Base-by-base conservation (phyloP, 768 basidiomycete genomes). In the Boletus pseudopeckii region DNA sequence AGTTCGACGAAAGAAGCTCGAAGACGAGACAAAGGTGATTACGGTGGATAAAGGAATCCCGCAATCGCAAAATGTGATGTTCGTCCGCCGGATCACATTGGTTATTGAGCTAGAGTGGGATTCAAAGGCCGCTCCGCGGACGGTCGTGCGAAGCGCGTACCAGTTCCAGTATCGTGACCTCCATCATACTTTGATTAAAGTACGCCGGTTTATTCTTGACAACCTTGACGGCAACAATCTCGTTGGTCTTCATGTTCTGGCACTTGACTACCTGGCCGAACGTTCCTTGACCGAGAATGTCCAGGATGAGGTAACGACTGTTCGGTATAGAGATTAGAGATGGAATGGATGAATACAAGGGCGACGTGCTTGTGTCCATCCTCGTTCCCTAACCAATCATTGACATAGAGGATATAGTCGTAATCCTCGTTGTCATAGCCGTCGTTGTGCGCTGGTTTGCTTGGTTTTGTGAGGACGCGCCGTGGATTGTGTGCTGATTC, bases 121-220 rank as follows among this genome's bases (percentile, higher is more conserved):
- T 52, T 56, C 50, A 57, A 45, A 17, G 17, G 43, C 4, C 43
- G 30, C 6, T 7, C 26, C 22, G 13, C 4, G 14, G n/a, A n/a
- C n/a, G 28, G 34, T 13, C 6, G 43, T 45, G 52, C n/a, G n/a
- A 50, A 40, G 18, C 7, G 80, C 90, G 56, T 51, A 95, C 95
- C 74, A 98, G 75, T 70, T 98, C 93, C 42, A 99, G 77, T 56
- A 99, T 98, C 1, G 94, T 97, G 26, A 98, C 96, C 72, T 99
- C 97, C 97, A 99, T 99, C 90, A 97, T 98, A 71, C 90, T 92
- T 74, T 99, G 97, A 68, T 98, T 98, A 72, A 97, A 94, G 76
- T 99, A 99, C 0, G 97, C 97, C 6, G 96, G 97, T 73, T 98
- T 99, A 73, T 99, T 99, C 78, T 99, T 99, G 60, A 99, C 93